Evolutionary conservation across 768 basidiomycete species (phyloP).

Genomic region (Leccinum broughii): DNA sequence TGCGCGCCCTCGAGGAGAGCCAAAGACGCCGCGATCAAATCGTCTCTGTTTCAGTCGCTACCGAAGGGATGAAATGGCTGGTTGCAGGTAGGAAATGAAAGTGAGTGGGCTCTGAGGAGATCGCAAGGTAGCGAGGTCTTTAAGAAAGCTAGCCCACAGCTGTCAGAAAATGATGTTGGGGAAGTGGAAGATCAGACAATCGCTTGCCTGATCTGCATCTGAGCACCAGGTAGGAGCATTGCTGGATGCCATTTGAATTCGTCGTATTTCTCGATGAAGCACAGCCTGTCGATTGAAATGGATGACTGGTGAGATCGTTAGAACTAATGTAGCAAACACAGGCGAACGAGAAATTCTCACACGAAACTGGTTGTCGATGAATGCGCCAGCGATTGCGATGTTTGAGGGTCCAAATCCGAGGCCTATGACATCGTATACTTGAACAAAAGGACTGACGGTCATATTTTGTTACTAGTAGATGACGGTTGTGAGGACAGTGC

Average conservation of each 20-base stretch:
- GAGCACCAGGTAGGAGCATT: conserved; percentile 51
- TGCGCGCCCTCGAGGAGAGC: conserved; percentile 68
- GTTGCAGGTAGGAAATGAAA: conserved; percentile 53
- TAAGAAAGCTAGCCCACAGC: conserved; percentile 41
- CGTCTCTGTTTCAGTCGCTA: too few relatives aligned
- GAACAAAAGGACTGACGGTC: conserved; percentile 1
- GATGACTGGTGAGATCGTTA: conserved; percentile 11
- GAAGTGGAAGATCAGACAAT: not conserved
- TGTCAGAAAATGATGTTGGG: conserved; percentile 7
- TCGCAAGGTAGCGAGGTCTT: conserved; percentile 54
- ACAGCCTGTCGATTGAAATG: conserved; percentile 31
- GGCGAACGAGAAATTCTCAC: conserved; percentile 10
- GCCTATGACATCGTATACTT: conserved; percentile 46
- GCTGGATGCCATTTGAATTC: conserved; percentile 56
- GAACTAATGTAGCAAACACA: not conserved
- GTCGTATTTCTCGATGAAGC: conserved; percentile 51
- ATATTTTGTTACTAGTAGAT: conserved; percentile 2
- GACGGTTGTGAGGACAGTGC: not conserved
- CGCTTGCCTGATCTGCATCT: conserved; percentile 53
- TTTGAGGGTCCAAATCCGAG: conserved; percentile 56
- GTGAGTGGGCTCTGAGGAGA: conserved; percentile 51
- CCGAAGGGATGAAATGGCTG: too few relatives aligned
- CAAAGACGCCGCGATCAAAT: conserved; percentile 33
- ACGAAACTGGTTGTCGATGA: conserved; percentile 40
- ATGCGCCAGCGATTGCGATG: conserved; percentile 49